Base-by-base conservation (phyloP, 2,329 filamentous ascomycete species). In the Fusarium veterinarium region DNA sequence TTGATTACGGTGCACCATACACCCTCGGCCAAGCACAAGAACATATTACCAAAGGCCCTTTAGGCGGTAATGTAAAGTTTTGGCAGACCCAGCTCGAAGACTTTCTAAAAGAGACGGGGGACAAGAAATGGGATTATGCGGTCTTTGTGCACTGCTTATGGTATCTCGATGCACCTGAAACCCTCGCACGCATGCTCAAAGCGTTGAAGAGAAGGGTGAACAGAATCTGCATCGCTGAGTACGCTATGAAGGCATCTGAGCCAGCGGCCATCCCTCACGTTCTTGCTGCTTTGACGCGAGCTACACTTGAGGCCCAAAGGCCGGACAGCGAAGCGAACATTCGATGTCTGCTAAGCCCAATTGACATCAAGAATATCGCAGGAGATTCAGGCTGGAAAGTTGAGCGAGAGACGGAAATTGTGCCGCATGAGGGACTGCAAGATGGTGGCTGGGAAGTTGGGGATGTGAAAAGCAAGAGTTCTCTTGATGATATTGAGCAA, bases 1-100 rank as follows among this genome's bases (percentile, higher is more conserved):
- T 57, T 12, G 38, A 69, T 14, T 68, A 68, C 30, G 65, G 64
- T 12, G 57, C 65, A n/a, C 65, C 65, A 8, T 56, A 56, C 23
- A 68, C 65, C 1, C 65, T 68, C 2, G 65, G 64, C 5, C 64
- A 68, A 37, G 65, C 65, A 11, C 65, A 68, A 1, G 8, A 57
- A 5, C 49, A 69, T 17, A 52, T 68, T 12, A 3, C 16, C 0
- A 44, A 42, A 2, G 65, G 64, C 5, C 4, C 25, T 5, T 37
- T 68, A 4, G 44, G 64, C 2, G 8, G 25, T 6, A 33, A 38
- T 13, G 31, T 68, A 0, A 57, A 5, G 5, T 68, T 68, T 7
- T 46, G 56, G 42, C 42, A 69, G 12, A 33, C 2, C 6, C 23
- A 56, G 0, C 28, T 64, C 0, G 20, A 52, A 1, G 33, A 52